Evolutionary conservation across 805 yeast genomes (phyloP), one percentile per base, ranked within the genome.

Genomic region (Myxozyma kluyveri): DNA sequence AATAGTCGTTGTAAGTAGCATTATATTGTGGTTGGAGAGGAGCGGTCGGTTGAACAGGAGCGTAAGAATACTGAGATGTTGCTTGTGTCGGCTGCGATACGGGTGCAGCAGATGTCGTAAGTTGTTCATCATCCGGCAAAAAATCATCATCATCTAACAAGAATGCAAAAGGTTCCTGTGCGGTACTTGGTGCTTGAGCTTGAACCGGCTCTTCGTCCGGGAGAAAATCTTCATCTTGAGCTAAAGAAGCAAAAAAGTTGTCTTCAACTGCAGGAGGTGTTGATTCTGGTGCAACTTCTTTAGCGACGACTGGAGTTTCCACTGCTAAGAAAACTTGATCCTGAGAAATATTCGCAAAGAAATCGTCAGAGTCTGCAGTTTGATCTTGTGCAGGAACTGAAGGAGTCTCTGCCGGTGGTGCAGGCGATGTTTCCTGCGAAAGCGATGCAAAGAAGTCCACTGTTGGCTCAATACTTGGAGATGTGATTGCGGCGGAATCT

Each of bases 121-220:
- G n/a, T n/a, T n/a, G 32, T 17, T 54, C 59, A 14, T 49, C 59
- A 19, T 55, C 59, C 3, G 59, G 36, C 1, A 56, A 41, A 45
- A 56, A 53, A 22, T 56, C 59, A 21, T 45, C 50, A 26, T 56
- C 60, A 5, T 56, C 60, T 4, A 56, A 31, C n/a, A 56, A 27
- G 22, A 54, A 54, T 27, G 54, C 60, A 24, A 56, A 49, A 2
- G 57, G 38, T 18, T 38, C 27, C 18, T 26, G 51, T 14, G 46
- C 3, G 24, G 27, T 19, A 37, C 31, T 10, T 4, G 24, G 17
- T 3, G n/a, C 18, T 18, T 45, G 45, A n/a, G 35, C 9, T 1
- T 14, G 40, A 12, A 46, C 36, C 26, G 14, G 43, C 27, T 14
- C 42, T 26, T 18, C 42, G 12, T n/a, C 32, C 38, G 2, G 50